Percentiles rank a stretch among this genome's conserved stretches.
Conservation (phyloP, 495 filamentous ascomycete species). For the Lepraria neglecta region DNA sequence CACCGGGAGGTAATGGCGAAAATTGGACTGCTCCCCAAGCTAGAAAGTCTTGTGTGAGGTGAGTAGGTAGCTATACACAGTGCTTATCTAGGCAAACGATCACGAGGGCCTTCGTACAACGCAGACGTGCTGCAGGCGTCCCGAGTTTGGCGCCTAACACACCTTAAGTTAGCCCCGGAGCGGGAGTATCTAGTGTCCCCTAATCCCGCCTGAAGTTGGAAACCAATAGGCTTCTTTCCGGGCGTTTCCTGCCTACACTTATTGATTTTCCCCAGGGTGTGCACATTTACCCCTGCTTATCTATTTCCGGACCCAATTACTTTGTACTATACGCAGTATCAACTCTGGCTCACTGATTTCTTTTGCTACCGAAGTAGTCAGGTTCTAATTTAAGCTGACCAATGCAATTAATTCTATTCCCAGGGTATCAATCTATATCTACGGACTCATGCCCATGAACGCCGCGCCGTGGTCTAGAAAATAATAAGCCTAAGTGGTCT, state of each 20-base stretch:
- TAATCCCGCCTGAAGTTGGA: not conserved
- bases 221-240: constrained; percentile 4
- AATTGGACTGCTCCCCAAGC: not conserved
- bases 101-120: constrained; percentile 6
- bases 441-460: not conserved
- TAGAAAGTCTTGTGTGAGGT: not conserved
- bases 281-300: not conserved
- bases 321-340: too few relatives aligned
- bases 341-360: too few relatives aligned
- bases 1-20: not conserved
- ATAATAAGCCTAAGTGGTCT: not conserved
- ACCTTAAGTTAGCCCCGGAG: too few relatives aligned
- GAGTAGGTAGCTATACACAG: not conserved
- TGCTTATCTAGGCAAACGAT: not conserved
- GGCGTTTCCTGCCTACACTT: not conserved
- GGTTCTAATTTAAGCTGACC: not conserved
- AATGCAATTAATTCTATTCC: not conserved
- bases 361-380: too few relatives aligned
- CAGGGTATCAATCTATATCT: constrained; percentile 19
- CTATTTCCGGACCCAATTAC: not conserved
- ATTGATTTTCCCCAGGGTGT: not conserved
- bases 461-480: not conserved
- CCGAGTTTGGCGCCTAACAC: too few relatives aligned
- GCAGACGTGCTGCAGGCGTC: not conserved
- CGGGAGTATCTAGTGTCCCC: not conserved